These are phyloP conservation scores for Themeda triandra DNA, from an alignment of 176 grass and related monocot genomes.

Conservation along the genomic window DNA sequence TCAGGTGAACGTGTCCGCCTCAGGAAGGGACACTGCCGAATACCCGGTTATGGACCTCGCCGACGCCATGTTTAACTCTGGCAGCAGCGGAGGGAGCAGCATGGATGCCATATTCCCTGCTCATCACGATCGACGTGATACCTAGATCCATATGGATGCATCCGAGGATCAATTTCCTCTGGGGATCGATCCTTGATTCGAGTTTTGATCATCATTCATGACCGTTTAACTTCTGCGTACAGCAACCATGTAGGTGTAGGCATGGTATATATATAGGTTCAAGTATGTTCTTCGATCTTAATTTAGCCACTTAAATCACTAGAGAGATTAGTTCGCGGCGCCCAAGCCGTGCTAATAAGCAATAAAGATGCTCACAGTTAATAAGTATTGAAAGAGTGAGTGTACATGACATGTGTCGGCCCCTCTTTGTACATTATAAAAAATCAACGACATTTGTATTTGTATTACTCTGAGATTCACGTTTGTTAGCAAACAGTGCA, in stretches of 20 bases:
- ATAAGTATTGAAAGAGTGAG: too few relatives aligned
- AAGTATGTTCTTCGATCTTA: too few relatives aligned
- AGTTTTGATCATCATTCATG: not conserved
- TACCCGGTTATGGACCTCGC: constrained; percentile 56
- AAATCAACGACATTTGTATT: too few relatives aligned
- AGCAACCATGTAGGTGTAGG: not conserved
- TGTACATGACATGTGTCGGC: too few relatives aligned
- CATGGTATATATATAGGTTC: not conserved
- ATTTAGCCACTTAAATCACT: not conserved
- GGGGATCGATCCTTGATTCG: not conserved
- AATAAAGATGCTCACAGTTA: not conserved
- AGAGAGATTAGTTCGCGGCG: not conserved
- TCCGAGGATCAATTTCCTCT: too few relatives aligned
- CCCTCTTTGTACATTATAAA: too few relatives aligned
- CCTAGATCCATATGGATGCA: not conserved
- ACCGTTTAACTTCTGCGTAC: not conserved
- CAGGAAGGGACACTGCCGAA: constrained; percentile 26
- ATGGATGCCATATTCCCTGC: constrained; percentile 71
- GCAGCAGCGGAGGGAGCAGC: constrained; percentile 57
- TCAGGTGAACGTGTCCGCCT: not conserved
- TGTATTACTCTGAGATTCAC: too few relatives aligned
- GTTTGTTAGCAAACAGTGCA: too few relatives aligned
- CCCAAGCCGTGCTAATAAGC: not conserved
- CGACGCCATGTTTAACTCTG: constrained; percentile 70
- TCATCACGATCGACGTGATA: constrained; percentile 28